phyloP scores from a whole-genome alignment of 768 basidiomycete species.

The Kwoniella dejecticola region DNA sequence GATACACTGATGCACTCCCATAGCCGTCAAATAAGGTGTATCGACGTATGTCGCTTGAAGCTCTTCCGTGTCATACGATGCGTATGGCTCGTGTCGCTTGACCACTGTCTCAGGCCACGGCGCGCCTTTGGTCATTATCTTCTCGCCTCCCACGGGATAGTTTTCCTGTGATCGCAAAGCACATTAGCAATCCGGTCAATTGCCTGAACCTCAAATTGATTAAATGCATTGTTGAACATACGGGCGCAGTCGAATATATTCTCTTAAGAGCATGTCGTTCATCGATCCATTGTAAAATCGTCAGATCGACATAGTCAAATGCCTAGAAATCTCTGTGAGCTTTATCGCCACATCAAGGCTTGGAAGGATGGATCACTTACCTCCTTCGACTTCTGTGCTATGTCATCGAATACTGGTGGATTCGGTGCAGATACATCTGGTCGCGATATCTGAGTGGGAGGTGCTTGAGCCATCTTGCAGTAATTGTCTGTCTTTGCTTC shows the following conservation, averaged over 20 bases:
- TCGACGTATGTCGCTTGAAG: too few relatives aligned
- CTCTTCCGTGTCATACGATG: neutral
- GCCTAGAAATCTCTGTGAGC: neutral
- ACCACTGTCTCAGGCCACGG: conserved; percentile 2
- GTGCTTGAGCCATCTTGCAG: neutral
- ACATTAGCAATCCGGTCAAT: neutral
- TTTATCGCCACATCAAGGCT: neutral
- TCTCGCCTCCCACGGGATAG: conserved; percentile 3
- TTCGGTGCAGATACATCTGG: conserved; percentile 7
- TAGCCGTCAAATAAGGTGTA: too few relatives aligned
- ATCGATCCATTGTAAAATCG: neutral
- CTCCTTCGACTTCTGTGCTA: neutral
- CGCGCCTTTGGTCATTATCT: neutral
- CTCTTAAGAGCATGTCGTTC: neutral
- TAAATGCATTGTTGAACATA: neutral
- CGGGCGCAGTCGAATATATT: conserved; percentile 3
- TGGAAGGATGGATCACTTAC: neutral
- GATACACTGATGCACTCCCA: too few relatives aligned
- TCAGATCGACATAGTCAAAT: neutral
- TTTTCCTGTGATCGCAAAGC: neutral
- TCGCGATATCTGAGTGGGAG: neutral
- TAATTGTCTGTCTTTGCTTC: too few relatives aligned
- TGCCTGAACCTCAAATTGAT: neutral
- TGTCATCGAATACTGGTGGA: conserved; percentile 1
- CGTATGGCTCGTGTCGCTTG: neutral